These are phyloP conservation scores for Keithomyces neogunnii DNA, from an alignment of 2,329 filamentous ascomycete genomes.

Conservation along the genomic window DNA sequence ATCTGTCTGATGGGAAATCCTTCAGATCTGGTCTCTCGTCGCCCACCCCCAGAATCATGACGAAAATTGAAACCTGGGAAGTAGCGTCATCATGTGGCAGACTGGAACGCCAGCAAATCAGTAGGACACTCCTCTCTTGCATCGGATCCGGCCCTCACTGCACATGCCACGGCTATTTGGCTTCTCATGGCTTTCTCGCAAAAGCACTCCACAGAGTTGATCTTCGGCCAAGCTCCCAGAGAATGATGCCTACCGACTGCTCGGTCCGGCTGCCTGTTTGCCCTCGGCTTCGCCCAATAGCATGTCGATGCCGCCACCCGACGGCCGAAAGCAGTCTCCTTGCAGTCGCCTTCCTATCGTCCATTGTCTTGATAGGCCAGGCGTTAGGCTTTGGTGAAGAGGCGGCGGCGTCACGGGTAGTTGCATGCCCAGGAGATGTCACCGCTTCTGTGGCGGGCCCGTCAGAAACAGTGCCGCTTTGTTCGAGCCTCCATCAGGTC, in stretches of 20 bases:
- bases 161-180: background rate
- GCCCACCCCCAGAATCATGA: no score
- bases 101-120: background rate
- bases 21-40: background rate
- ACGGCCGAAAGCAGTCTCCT: background rate
- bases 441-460: conserved; percentile 2
- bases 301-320: conserved; percentile 7
- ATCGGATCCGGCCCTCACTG: background rate
- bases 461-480: background rate
- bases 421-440: conserved; percentile 11
- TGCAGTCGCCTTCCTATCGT: background rate
- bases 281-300: conserved; percentile 5
- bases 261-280: conserved; percentile 10
- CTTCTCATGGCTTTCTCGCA: background rate
- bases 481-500: background rate
- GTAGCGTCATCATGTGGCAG: no score
- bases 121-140: background rate
- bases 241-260: conserved; percentile 7
- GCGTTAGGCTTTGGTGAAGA: conserved; percentile 5
- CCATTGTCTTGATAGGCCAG: conserved; percentile 4
- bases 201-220: background rate
- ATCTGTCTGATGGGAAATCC: background rate
- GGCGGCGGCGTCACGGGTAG: conserved; percentile 12
- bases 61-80: no score
- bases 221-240: background rate